Percentiles rank a stretch among this genome's conserved stretches.
Evolutionary conservation across 1,139 yeast species (phyloP).

Genomic region (Blastobotrys serpentis): DNA sequence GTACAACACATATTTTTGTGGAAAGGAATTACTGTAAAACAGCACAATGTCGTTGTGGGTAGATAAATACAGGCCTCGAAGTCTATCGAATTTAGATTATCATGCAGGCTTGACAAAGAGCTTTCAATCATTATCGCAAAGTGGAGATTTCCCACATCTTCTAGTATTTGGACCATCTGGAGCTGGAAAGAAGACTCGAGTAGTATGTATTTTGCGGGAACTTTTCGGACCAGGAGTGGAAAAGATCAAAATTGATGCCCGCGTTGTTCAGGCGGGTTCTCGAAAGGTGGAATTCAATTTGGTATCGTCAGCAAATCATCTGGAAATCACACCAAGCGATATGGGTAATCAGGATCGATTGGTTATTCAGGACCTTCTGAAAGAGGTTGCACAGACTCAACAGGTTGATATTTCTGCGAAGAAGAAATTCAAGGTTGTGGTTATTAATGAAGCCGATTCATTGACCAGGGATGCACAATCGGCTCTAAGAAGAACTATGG

Average conservation of each 20-base stretch:
- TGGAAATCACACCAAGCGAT: constrained; percentile 95
- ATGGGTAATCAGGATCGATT: constrained; percentile 94
- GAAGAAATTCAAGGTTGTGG: constrained; percentile 85
- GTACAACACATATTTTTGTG: too few species aligned
- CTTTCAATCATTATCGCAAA: constrained; percentile 53
- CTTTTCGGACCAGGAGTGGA: constrained; percentile 82
- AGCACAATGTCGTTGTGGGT: constrained; percentile 95
- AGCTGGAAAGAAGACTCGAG: constrained; percentile 94
- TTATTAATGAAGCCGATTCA: constrained; percentile 92
- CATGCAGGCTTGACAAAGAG: constrained; percentile 65
- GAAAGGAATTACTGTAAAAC: too few species aligned
- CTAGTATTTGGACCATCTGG: constrained; percentile 95
- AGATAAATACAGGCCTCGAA: constrained; percentile 83
- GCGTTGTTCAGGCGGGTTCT: constrained; percentile 71
- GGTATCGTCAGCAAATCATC: constrained; percentile 82
- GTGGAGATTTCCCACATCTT: constrained; percentile 92
- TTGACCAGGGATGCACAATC: constrained; percentile 96
- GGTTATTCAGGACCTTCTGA: constrained; percentile 88
- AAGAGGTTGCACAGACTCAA: constrained; percentile 93
- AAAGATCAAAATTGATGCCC: constrained; percentile 82
- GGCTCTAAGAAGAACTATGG: constrained; percentile 97
- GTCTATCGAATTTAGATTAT: constrained; percentile 61
- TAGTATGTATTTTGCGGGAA: constrained; percentile 74
- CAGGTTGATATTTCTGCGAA: constrained; percentile 76
- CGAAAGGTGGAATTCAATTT: constrained; percentile 87